A percentile compares a stretch with the other conserved stretches of the same genome.
Evolutionary conservation across 2,329 filamentous ascomycete genomes (phyloP).

Genomic region (Venturia asperata): DNA sequence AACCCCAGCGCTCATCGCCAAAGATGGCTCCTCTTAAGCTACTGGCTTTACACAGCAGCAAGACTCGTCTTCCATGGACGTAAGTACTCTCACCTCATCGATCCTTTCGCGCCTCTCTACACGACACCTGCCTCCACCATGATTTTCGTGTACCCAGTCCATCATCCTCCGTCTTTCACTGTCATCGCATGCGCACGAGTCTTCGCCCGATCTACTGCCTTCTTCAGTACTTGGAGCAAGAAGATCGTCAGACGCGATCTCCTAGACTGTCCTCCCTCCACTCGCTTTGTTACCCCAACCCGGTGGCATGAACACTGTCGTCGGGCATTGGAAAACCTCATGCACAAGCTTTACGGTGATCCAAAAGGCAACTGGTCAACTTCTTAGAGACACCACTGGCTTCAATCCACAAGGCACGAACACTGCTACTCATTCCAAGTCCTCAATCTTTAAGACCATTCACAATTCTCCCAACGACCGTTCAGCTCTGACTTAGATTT

Average conservation of each 20-base stretch:
- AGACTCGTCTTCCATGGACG: conserved; percentile 3
- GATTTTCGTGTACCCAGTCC: background rate
- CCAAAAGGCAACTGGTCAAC: too few relatives aligned
- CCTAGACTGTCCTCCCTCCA: too few relatives aligned
- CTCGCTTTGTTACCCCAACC: too few relatives aligned
- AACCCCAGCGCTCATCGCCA: background rate
- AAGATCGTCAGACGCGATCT: too few relatives aligned
- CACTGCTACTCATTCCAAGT: background rate
- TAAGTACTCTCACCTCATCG: background rate
- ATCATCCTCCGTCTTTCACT: background rate
- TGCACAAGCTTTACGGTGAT: too few relatives aligned
- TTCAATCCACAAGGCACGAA: background rate
- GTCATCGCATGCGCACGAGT: background rate
- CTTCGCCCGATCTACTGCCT: background rate
- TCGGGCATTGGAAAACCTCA: too few relatives aligned
- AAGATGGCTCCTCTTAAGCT: background rate
- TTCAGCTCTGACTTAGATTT: background rate
- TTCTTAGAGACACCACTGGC: background rate
- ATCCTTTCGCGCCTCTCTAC: background rate
- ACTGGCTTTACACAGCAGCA: background rate
- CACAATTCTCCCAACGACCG: background rate
- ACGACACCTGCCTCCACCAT: background rate
- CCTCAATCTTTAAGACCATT: background rate
- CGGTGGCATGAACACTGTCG: too few relatives aligned
- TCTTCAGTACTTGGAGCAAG: too few relatives aligned